Conservation (phyloP, 2,329 filamentous ascomycete species). For the Remersonia thermophila region DNA sequence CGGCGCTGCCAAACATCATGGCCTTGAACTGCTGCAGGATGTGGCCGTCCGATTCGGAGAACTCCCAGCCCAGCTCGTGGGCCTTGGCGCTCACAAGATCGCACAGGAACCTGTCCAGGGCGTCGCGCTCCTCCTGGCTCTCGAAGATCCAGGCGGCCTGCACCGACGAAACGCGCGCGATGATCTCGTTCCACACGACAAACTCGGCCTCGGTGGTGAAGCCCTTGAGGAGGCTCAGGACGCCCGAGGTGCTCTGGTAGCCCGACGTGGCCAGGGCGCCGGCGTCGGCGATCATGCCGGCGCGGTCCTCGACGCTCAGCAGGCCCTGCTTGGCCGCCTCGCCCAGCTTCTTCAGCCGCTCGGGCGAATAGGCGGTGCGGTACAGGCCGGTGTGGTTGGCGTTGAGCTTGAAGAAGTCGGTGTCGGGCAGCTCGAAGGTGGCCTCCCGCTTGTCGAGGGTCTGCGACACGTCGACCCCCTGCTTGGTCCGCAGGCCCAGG, state of each 20-base stretch:
- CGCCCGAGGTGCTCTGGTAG: constrained; percentile 84
- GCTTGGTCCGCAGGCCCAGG: constrained; percentile 70
- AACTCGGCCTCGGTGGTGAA: constrained; percentile 80
- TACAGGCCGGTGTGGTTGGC: constrained; percentile 90
- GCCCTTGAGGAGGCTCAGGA: constrained; percentile 72
- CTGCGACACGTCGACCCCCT: constrained; percentile 67
- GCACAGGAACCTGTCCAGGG: constrained; percentile 71
- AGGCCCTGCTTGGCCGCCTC: constrained; percentile 70
- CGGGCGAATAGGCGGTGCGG: constrained; percentile 74
- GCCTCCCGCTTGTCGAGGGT: constrained; percentile 60
- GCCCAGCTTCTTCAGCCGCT: constrained; percentile 77
- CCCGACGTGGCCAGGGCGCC: constrained; percentile 80
- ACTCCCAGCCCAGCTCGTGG: constrained; percentile 79
- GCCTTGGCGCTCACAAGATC: constrained; percentile 67
- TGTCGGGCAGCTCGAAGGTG: constrained; percentile 62
- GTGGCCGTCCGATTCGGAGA: constrained; percentile 74
- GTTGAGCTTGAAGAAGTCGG: constrained; percentile 94
- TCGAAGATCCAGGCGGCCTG: constrained; percentile 84
- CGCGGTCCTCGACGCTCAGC: constrained; percentile 77
- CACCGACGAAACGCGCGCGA: constrained; percentile 64
- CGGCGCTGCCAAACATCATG: constrained; percentile 75
- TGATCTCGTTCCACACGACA: constrained; percentile 90
- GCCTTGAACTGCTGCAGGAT: constrained; percentile 91
- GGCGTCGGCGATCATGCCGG: constrained; percentile 89
- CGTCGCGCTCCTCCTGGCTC: constrained; percentile 58